Evolutionary conservation across 495 filamentous ascomycete genomes (phyloP).

Genomic region (Penicillium chermesinum): DNA sequence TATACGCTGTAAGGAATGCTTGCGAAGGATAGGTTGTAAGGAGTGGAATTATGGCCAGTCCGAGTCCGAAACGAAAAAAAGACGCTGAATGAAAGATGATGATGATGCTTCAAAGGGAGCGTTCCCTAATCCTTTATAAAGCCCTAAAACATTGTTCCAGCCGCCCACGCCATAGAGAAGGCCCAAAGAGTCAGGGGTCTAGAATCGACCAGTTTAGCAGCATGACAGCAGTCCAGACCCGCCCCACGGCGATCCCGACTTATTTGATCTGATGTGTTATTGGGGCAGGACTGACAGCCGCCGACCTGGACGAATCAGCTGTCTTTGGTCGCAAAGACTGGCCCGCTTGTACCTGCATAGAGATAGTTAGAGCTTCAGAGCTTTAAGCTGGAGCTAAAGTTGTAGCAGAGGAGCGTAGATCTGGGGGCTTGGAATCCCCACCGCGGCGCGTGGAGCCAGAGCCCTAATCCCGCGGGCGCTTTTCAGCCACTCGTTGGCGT

Average conservation of each 20-base stretch:
- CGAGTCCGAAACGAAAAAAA: slow-evolving; percentile 2
- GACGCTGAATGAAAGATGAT: slow-evolving; percentile 12
- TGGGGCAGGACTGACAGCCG: neutral
- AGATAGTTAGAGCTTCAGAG: neutral
- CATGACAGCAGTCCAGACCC: slow-evolving; percentile 11
- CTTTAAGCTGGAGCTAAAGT: neutral
- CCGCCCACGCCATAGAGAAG: neutral
- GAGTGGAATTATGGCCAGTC: neutral
- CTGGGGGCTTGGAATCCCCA: slow-evolving; percentile 13
- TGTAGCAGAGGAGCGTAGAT: neutral
- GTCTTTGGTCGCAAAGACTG: neutral
- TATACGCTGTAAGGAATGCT: neutral
- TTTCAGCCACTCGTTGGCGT: slow-evolving; percentile 28
- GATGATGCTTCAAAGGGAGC: slow-evolving; percentile 5
- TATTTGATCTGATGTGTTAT: neutral
- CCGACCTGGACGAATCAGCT: neutral
- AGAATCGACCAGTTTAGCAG: slow-evolving; percentile 18
- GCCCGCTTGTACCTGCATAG: neutral
- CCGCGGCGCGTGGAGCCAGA: slow-evolving; percentile 27
- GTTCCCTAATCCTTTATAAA: slow-evolving; percentile 9
- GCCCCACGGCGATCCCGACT: neutral
- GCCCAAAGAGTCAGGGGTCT: slow-evolving; percentile 2
- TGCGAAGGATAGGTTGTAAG: neutral
- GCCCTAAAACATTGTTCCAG: neutral
- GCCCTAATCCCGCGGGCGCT: slow-evolving; percentile 14